These are phyloP conservation scores for Byssochlamys sp. DNA, from an alignment of 2,329 filamentous ascomycete species.

Conservation along the genomic window DNA sequence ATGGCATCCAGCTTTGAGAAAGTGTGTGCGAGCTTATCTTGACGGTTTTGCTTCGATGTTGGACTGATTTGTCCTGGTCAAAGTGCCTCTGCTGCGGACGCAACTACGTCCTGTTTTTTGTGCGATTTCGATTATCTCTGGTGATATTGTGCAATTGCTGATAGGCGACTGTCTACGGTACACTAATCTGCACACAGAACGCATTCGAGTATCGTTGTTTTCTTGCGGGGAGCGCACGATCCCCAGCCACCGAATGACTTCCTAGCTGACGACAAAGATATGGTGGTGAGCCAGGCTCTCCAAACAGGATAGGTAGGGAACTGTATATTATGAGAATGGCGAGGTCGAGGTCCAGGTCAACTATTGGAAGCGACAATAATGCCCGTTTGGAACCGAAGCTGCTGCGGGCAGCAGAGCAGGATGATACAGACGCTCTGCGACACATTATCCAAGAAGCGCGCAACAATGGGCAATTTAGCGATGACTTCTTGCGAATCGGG, in stretches of 20 bases:
- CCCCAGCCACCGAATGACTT: neutral
- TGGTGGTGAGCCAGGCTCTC: neutral
- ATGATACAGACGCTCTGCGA: conserved; percentile 25
- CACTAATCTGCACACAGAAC: neutral
- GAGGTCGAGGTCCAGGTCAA: conserved; percentile 13
- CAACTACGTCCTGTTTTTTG: neutral
- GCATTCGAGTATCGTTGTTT: neutral
- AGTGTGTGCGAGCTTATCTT: neutral
- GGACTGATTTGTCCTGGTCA: neutral
- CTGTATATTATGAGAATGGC: neutral
- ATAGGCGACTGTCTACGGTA: neutral
- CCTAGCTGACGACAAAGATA: neutral
- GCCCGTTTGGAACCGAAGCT: conserved; percentile 34
- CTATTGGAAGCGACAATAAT: conserved; percentile 25
- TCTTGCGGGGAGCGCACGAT: neutral
- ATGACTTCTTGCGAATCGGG: conserved; percentile 31
- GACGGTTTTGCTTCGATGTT: neutral
- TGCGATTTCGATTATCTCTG: neutral
- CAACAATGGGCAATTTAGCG: conserved; percentile 26
- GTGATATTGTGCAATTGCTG: neutral
- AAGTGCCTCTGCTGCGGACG: neutral
- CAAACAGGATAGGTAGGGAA: neutral
- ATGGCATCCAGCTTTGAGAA: neutral
- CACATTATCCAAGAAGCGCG: conserved; percentile 24
- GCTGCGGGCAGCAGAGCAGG: conserved; percentile 30